Percentiles rank a stretch among this genome's conserved stretches.
Evolutionary conservation across 2,329 filamentous ascomycete genomes (phyloP).

Genomic region (Tympanopsis confertula): DNA sequence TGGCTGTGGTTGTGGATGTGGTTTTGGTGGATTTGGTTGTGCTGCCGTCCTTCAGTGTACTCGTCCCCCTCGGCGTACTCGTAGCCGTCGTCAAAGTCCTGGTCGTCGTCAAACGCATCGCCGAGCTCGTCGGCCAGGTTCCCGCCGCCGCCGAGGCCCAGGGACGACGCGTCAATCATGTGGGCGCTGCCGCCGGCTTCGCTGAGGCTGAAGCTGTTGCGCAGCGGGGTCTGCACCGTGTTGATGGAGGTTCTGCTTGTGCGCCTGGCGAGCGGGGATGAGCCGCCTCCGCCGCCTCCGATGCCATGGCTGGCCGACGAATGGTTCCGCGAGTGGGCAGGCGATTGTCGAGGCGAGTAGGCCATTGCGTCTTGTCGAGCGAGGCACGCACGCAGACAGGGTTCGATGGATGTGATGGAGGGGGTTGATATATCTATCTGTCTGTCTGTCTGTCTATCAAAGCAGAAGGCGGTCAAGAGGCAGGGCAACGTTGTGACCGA

Average conservation of each 20-base stretch:
- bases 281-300: too few relatives aligned
- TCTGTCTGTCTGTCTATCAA: too few relatives aligned
- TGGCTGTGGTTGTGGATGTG: slow-evolving; percentile 9
- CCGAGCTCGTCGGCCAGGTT: slow-evolving; percentile 74
- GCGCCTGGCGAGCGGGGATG: slow-evolving; percentile 32
- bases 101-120: slow-evolving; percentile 51
- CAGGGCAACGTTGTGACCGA: too few relatives aligned
- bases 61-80: slow-evolving; percentile 16
- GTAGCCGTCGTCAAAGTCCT: slow-evolving; percentile 11
- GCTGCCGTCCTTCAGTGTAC: slow-evolving; percentile 30
- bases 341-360: too few relatives aligned
- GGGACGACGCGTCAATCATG: slow-evolving; percentile 12
- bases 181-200: too few relatives aligned
- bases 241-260: slow-evolving; percentile 38
- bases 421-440: too few relatives aligned
- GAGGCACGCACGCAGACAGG: too few relatives aligned
- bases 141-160: slow-evolving; percentile 33
- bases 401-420: too few relatives aligned
- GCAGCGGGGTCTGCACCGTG: slow-evolving; percentile 35
- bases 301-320: too few relatives aligned
- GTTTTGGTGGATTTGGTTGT: slow-evolving; percentile 10
- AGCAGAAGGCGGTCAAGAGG: too few relatives aligned
- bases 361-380: too few relatives aligned
- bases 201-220: slow-evolving; percentile 30
- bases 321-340: too few relatives aligned